Evolutionary conservation across 306 rosid species (phyloP), one percentile per base, ranked within the genome.

Genomic region (Acmispon strigosus): DNA sequence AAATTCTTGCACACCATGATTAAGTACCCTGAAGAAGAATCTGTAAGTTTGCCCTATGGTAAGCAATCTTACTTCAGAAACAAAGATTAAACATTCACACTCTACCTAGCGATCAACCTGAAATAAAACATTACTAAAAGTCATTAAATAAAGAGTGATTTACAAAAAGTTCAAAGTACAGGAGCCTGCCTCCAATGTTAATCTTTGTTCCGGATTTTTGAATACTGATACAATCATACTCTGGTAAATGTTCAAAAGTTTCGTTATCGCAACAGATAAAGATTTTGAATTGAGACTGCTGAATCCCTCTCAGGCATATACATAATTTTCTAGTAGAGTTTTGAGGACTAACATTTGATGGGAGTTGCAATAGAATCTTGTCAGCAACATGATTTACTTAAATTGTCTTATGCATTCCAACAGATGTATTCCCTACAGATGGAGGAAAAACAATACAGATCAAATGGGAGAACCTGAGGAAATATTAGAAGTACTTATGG

Each of bases 341-440:
- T 54, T 41, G 27, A 42, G 53, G 19, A 19, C 22, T 41, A 36
- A n/a, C 22, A 65, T 45, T n/a, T 41, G 9, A 67, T 67, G 74
- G 51, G 36, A 53, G 18, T 66, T 59, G 52, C 36, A 24, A 34
- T 42, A 74, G 67, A 64, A 62, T 79, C 24, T 52, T 32, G 48
- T 50, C 24, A 36, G 54, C 68, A 32, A 44, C 44, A 3, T 15
- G 19, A 17, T 16, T 67, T 19, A 75, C 39, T 66, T 61, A 41
- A 48, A 45, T 58, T 44, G 57, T 60, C 11, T 37, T 54, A 42
- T 75, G 62, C 43, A 42, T 62, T 27, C 27, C 62, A 24, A 83
- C 96, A 92, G 96, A 76, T 85, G 97, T 62, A 89, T 92, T 74
- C 97, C 96, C 72, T 89, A 85, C 77, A 85, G 91, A 78, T 65